Percentiles rank a stretch among this genome's conserved stretches.
Conservation (phyloP, 2,329 filamentous ascomycete genomes). For the Xylariaceae sp. region DNA sequence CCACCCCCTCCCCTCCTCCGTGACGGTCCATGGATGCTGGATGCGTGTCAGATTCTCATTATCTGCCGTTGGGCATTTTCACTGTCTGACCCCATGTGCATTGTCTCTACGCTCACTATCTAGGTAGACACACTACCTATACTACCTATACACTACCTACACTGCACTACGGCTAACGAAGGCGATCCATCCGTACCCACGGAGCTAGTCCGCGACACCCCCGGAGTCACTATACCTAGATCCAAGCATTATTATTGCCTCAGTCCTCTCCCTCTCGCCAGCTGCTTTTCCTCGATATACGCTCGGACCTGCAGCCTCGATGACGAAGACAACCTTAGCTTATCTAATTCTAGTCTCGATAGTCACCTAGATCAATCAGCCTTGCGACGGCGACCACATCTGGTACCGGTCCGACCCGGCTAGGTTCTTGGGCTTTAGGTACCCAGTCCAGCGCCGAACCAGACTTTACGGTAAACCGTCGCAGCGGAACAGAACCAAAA, state of each 20-base stretch:
- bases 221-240: constrained; percentile 1
- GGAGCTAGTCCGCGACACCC: constrained; percentile 1
- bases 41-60: constrained; percentile 10
- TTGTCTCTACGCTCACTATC: neutral
- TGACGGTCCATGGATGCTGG: neutral
- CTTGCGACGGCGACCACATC: constrained; percentile 16
- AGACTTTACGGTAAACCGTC: constrained; percentile 13
- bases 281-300: neutral
- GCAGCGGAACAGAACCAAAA: constrained; percentile 14
- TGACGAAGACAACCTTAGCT: constrained; percentile 54
- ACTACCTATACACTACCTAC: neutral
- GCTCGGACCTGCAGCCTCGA: constrained; percentile 33
- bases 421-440: constrained; percentile 6
- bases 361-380: constrained; percentile 40
- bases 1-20: constrained; percentile 3
- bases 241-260: constrained; percentile 1
- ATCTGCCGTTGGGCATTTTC: constrained; percentile 6
- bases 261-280: neutral
- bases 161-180: neutral
- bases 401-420: constrained; percentile 11
- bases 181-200: constrained; percentile 12
- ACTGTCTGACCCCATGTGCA: constrained; percentile 1
- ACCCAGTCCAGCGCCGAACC: constrained; percentile 8
- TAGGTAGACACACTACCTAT: no score
- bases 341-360: constrained; percentile 52